Evolutionary conservation across 148 eudicot genomes (phyloP).

Genomic region (Rhododendron kiyosumense): DNA sequence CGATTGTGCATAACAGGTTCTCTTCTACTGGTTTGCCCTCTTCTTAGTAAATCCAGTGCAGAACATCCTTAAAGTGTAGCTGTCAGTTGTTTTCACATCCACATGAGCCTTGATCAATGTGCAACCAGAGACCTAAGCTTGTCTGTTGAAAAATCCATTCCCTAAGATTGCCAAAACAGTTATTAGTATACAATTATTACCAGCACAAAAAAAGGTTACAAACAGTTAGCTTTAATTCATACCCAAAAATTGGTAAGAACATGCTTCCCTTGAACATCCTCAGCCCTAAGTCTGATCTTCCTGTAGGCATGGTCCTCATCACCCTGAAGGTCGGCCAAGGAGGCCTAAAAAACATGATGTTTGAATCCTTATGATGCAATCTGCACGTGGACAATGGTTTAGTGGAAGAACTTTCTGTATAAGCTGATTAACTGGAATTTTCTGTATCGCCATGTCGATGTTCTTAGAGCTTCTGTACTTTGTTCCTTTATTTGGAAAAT

Average conservation of each 20-base stretch:
- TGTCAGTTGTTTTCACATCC: slow-evolving; percentile 23
- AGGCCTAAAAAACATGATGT: too few species aligned
- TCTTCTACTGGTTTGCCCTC: slow-evolving; percentile 20
- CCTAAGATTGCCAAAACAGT: slow-evolving; percentile 10
- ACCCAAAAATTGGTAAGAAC: slow-evolving; percentile 28
- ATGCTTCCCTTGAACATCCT: slow-evolving; percentile 22
- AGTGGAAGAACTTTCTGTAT: too few species aligned
- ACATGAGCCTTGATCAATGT: slow-evolving; percentile 25
- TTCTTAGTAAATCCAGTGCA: slow-evolving; percentile 28
- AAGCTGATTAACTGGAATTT: too few species aligned
- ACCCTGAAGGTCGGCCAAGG: too few species aligned
- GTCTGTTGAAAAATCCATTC: slow-evolving; percentile 24
- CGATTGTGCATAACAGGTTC: slow-evolving; percentile 16
- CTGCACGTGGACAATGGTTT: too few species aligned
- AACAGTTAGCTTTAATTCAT: not conserved
- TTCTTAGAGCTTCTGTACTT: not conserved
- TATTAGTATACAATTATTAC: not conserved
- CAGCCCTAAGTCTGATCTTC: slow-evolving; percentile 23
- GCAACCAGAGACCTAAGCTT: slow-evolving; percentile 27
- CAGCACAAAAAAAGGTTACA: not conserved
- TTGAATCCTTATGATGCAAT: too few species aligned
- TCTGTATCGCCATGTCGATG: not conserved
- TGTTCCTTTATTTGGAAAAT: not conserved
- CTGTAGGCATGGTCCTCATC: slow-evolving; percentile 21
- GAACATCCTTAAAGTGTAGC: slow-evolving; percentile 20